These are phyloP conservation scores for Zhuliangozyma blackwelliae DNA, from an alignment of 1,139 yeast species.

Conservation along the genomic window DNA sequence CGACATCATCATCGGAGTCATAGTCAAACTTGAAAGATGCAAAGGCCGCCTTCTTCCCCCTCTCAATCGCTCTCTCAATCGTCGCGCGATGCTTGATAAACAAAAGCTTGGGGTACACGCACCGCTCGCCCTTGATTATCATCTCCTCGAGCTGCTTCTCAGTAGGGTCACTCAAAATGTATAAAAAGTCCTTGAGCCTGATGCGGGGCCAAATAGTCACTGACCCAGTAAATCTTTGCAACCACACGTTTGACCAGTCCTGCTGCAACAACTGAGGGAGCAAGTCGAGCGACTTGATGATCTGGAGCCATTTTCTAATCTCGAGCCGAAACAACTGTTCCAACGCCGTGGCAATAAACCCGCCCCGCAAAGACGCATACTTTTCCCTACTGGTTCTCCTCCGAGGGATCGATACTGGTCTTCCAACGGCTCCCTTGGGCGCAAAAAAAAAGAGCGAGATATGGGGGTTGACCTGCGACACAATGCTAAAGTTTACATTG, in stretches of 20 bases:
- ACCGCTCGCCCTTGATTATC: conserved; percentile 60
- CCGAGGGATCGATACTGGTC: conserved; percentile 61
- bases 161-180: conserved; percentile 66
- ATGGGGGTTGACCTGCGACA: conserved; percentile 82
- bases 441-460: conserved; percentile 73
- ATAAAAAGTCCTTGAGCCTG: conserved; percentile 53
- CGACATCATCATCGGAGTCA: conserved; percentile 12
- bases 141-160: conserved; percentile 52
- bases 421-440: conserved; percentile 77
- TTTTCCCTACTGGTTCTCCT: conserved; percentile 38
- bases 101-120: conserved; percentile 62
- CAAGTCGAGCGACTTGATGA: conserved; percentile 61
- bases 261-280: conserved; percentile 68
- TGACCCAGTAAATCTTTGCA: conserved; percentile 71
- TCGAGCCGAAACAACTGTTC: conserved; percentile 71
- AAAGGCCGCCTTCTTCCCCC: conserved; percentile 30
- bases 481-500: conserved; percentile 71
- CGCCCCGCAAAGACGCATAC: conserved; percentile 60
- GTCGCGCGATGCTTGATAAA: conserved; percentile 61
- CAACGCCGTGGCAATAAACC: conserved; percentile 67
- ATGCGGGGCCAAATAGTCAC: conserved; percentile 76
- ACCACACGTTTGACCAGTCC: conserved; percentile 77
- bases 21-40: conserved; percentile 5
- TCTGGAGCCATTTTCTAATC: conserved; percentile 68
- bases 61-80: conserved; percentile 62